Evolutionary conservation across 176 grass and related monocot genomes (phyloP), one percentile per base, ranked within the genome.

Genomic region (Pontederia paniculata): DNA sequence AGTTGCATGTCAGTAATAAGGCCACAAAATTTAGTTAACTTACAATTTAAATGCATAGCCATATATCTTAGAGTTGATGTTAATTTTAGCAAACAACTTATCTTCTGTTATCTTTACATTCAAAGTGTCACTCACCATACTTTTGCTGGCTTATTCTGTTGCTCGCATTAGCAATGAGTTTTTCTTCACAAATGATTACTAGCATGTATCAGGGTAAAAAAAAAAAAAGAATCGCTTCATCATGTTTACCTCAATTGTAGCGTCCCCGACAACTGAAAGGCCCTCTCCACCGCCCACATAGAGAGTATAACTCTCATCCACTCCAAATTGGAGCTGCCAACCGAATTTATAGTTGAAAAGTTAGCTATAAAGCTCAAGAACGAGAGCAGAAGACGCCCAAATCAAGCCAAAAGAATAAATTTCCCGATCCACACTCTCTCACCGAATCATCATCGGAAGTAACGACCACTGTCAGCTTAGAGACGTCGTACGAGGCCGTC

Each of bases 291-390:
- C 70, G 5, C 54, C 77, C 45, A 84, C 62, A 37, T 77, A 88
- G 67, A 88, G 79, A 9, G 52, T 55, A 66, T 97, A 97, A 71
- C 93, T 90, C 86, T 97, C 93, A 46, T 97, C 93, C 37, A 88
- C 83, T 21, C 86, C 93, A 21, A 90, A 59, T 50, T 79, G 76
- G 20, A 97, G 37, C 93, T 97, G 25, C 23, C 44, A 9, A 16
- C 28, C 37, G 16, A 37, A 53, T 45, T 50, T 19, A 46, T 31
- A 65, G 58, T 70, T 52, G 37, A 70, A 56, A 58, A 25, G 42
- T 20, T 12, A 25, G 46, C 42, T 13, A 20, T 66, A 41, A 57
- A 66, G 56, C 25, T 9, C 28, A 0, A 16, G 17, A 65, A 49
- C 46, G 12, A 52, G 20, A 9, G 42, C 48, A 47, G 4, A 15